These are phyloP conservation scores for Penicillium decumbens DNA, from an alignment of 2,329 filamentous ascomycete species.

Conservation along the genomic window DNA sequence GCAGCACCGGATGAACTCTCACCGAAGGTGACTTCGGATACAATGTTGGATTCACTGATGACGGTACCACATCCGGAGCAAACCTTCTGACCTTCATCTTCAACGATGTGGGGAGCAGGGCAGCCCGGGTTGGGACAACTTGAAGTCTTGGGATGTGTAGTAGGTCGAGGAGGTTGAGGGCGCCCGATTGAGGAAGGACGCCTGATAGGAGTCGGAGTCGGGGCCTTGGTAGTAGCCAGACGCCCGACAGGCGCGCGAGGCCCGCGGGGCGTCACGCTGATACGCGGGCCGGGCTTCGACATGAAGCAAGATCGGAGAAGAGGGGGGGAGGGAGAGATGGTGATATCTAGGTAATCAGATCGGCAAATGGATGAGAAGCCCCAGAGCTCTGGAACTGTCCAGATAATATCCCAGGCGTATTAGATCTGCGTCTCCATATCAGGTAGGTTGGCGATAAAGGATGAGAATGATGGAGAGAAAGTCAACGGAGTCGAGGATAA, in stretches of 20 bases:
- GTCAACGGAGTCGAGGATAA: background rate
- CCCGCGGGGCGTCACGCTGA: slow-evolving; percentile 27
- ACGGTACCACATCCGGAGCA: slow-evolving; percentile 83
- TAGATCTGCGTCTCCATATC: background rate
- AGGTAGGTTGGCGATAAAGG: background rate
- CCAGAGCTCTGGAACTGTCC: background rate
- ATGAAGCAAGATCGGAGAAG: slow-evolving; percentile 15
- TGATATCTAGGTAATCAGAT: background rate
- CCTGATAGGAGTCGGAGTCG: slow-evolving; percentile 36
- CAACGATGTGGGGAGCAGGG: slow-evolving; percentile 44
- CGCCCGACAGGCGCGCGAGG: slow-evolving; percentile 33
- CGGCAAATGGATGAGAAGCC: background rate
- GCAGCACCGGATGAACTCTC: slow-evolving; percentile 82
- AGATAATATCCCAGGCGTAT: background rate
- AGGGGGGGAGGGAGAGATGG: background rate
- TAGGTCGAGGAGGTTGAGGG: slow-evolving; percentile 30
- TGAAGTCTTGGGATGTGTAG: slow-evolving; percentile 37
- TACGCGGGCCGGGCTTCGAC: slow-evolving; percentile 35
- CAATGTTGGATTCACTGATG: slow-evolving; percentile 80
- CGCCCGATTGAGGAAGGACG: slow-evolving; percentile 34
- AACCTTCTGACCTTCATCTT: slow-evolving; percentile 50
- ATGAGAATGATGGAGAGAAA: background rate
- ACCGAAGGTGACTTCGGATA: slow-evolving; percentile 85
- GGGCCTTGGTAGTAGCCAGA: slow-evolving; percentile 39
- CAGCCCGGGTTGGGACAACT: slow-evolving; percentile 46